Evolutionary conservation across 1,284 basidiomycete species (phyloP).

Genomic region (Ceratobasidium papillatum): DNA sequence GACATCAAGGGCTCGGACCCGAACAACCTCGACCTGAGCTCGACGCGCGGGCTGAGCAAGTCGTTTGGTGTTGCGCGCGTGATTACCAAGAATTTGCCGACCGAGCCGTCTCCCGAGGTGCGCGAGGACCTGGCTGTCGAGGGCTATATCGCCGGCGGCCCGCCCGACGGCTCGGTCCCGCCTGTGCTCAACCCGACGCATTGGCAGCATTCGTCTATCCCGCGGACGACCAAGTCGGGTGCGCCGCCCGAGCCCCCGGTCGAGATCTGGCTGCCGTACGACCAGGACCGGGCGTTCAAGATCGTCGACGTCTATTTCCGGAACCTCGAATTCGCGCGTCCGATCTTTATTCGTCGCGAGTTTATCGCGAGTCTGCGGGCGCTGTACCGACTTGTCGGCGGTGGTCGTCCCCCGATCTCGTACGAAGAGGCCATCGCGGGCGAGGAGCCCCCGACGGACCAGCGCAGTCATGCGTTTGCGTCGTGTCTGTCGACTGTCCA

Average conservation of each 20-base stretch:
- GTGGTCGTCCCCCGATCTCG: slow-evolving; percentile 35
- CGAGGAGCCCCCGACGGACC: slow-evolving; percentile 32
- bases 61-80: slow-evolving; percentile 76
- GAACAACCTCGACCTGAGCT: slow-evolving; percentile 76
- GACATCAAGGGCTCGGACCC: slow-evolving; percentile 78
- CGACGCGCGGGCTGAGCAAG: slow-evolving; percentile 74
- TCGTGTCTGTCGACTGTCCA: slow-evolving; percentile 43
- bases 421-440: slow-evolving; percentile 33
- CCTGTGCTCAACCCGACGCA: slow-evolving; percentile 66
- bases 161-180: slow-evolving; percentile 64
- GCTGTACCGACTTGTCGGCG: slow-evolving; percentile 59
- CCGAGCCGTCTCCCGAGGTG: slow-evolving; percentile 52
- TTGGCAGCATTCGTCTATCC: slow-evolving; percentile 65
- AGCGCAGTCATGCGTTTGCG: slow-evolving; percentile 36
- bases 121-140: slow-evolving; percentile 79
- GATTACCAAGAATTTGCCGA: slow-evolving; percentile 67
- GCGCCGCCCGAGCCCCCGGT: slow-evolving; percentile 54
- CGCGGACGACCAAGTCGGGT: slow-evolving; percentile 56
- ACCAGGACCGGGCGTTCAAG: slow-evolving; percentile 43
- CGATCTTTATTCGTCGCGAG: slow-evolving; percentile 70
- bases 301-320: slow-evolving; percentile 75
- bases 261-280: slow-evolving; percentile 73
- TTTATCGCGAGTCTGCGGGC: slow-evolving; percentile 69
- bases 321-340: slow-evolving; percentile 78
- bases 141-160: slow-evolving; percentile 72